These are phyloP conservation scores for Pestalotiopsis sp. DNA, from an alignment of 2,329 filamentous ascomycete genomes.

Conservation along the genomic window DNA sequence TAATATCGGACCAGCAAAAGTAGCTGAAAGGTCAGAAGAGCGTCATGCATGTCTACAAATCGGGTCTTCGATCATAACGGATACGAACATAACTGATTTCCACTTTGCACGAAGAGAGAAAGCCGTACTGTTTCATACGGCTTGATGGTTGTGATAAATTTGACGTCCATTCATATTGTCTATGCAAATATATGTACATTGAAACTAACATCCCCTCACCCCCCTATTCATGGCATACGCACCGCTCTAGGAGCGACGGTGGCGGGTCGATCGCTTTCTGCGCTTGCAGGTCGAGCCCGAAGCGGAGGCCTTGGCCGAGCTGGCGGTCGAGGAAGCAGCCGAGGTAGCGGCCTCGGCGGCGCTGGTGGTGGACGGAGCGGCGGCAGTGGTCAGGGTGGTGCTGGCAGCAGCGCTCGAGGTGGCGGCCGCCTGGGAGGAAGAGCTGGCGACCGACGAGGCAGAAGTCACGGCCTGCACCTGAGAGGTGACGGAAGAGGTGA, in stretches of 20 bases:
- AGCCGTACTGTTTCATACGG: too few species aligned
- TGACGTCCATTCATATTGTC: not conserved
- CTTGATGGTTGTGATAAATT: not conserved
- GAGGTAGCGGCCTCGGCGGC: not conserved
- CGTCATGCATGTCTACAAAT: not conserved
- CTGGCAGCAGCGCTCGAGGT: not conserved
- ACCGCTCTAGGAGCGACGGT: not conserved
- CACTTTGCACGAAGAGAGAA: not conserved
- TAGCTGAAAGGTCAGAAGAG: too few species aligned
- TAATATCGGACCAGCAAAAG: too few species aligned
- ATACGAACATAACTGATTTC: not conserved
- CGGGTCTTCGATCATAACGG: too few species aligned
- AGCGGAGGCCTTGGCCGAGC: not conserved
- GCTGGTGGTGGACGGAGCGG: not conserved
- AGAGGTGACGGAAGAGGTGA: not conserved
- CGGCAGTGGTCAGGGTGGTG: not conserved
- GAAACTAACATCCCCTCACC: not conserved
- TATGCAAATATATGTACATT: conserved; percentile 3
- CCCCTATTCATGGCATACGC: not conserved
- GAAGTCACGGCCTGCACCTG: conserved; percentile 2
- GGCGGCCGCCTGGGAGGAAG: not conserved
- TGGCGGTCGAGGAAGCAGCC: not conserved
- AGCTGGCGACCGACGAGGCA: not conserved
- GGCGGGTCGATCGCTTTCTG: not conserved
- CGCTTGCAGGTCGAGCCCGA: conserved; percentile 4